These are phyloP conservation scores for Cinnamomum chago DNA, from an alignment of 164 flowering plant genomes.

Conservation along the genomic window DNA sequence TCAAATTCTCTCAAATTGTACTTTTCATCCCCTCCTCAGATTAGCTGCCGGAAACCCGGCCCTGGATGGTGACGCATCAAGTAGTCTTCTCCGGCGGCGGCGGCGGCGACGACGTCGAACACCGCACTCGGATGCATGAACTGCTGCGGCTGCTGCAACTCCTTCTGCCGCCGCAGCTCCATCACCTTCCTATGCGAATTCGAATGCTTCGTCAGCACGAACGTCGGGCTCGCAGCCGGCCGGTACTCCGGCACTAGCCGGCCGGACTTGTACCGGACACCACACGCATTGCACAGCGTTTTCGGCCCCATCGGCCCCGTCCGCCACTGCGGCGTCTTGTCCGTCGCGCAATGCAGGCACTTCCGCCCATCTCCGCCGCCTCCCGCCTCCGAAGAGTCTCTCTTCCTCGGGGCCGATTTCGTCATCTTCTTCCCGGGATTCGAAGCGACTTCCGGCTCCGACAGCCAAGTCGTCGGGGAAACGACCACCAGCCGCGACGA, in stretches of 20 bases:
- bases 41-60: conserved; percentile 46
- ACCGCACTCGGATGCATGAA: conserved; percentile 23
- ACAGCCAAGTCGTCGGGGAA: conserved; percentile 31
- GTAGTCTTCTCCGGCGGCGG: conserved; percentile 46
- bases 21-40: conserved; percentile 22
- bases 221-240: conserved; percentile 94
- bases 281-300: conserved; percentile 90
- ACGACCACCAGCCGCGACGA: conserved; percentile 73
- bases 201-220: conserved; percentile 68
- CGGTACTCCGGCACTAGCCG: conserved; percentile 91
- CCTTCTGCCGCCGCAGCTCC: conserved; percentile 87
- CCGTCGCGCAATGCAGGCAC: conserved; percentile 82
- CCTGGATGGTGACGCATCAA: conserved; percentile 42
- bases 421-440: conserved; percentile 12
- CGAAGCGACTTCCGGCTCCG: conserved; percentile 10
- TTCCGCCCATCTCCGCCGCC: conserved; percentile 35
- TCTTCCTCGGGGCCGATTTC: conserved; percentile 28
- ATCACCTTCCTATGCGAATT: conserved; percentile 90
- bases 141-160: conserved; percentile 35
- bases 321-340: conserved; percentile 96
- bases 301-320: conserved; percentile 97
- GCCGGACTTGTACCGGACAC: conserved; percentile 94
- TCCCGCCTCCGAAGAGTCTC: conserved; percentile 6
- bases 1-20: background rate
- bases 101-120: conserved; percentile 31